Evolutionary conservation across 805 yeast species (phyloP).

Genomic region (Saccharomycopsis sp.): DNA sequence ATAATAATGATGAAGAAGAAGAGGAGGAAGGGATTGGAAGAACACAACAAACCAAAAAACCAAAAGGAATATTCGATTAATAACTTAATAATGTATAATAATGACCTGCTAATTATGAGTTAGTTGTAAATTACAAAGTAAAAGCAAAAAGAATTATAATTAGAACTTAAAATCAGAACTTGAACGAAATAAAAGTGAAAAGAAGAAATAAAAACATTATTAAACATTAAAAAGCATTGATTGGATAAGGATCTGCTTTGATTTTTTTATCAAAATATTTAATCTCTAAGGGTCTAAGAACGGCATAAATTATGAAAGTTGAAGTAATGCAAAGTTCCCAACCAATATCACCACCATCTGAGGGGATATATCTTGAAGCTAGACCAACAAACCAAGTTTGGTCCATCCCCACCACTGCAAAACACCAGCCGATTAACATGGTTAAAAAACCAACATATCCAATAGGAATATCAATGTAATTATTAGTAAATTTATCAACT

Average conservation of each 20-base stretch:
- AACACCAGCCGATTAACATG: slow-evolving; percentile 73
- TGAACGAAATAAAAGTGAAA: no score
- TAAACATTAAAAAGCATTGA: no score
- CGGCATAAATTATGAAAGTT: slow-evolving; percentile 50
- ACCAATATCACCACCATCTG: slow-evolving; percentile 75
- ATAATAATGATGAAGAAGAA: no score
- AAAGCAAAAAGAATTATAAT: no score
- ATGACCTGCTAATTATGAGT: no score
- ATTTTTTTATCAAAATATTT: slow-evolving; percentile 36
- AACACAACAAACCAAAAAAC: slow-evolving; percentile 12
- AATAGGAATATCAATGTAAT: slow-evolving; percentile 38
- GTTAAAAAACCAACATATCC: slow-evolving; percentile 74
- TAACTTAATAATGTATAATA: no score
- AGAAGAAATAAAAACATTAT: no score
- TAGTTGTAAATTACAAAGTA: no score
- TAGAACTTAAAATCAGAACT: no score
- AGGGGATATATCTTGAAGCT: slow-evolving; percentile 50
- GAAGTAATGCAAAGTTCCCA: slow-evolving; percentile 67
- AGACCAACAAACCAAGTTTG: slow-evolving; percentile 81
- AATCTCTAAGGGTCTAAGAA: slow-evolving; percentile 53
- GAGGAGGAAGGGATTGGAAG: slow-evolving; percentile 14
- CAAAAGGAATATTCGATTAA: slow-evolving; percentile 15
- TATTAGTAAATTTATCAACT: slow-evolving; percentile 40
- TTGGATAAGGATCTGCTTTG: no score
- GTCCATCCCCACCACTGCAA: slow-evolving; percentile 79